phyloP scores from a whole-genome alignment of 805 yeast species.

The Cyberlindnera mycetangii region DNA sequence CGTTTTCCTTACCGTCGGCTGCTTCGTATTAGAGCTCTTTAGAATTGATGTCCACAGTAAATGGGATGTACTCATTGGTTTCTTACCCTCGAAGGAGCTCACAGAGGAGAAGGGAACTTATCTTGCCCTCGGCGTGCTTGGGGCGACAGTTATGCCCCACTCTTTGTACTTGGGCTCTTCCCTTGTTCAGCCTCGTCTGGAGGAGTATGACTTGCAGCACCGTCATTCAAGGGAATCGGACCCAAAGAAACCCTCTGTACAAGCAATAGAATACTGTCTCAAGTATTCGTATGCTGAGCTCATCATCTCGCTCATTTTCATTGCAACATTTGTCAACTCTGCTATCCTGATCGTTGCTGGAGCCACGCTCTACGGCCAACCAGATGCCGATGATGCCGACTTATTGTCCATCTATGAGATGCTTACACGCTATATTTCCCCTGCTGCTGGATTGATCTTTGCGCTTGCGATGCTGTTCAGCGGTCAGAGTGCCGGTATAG shows the following conservation, averaged over 20 bases:
- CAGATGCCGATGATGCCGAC: conserved; percentile 75
- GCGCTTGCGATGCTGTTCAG: conserved; percentile 85
- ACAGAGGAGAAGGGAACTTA: conserved; percentile 67
- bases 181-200: conserved; percentile 78
- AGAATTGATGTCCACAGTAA: conserved; percentile 55
- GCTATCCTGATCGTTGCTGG: conserved; percentile 92
- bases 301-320: conserved; percentile 75
- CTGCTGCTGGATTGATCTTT: conserved; percentile 84
- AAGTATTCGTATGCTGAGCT: conserved; percentile 79
- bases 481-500: conserved; percentile 95
- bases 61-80: conserved; percentile 57
- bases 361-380: conserved; percentile 67
- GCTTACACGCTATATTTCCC: conserved; percentile 66
- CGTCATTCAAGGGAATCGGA: conserved; percentile 38
- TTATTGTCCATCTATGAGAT: conserved; percentile 75
- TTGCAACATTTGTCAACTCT: conserved; percentile 89
- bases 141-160: conserved; percentile 97
- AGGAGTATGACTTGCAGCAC: conserved; percentile 64
- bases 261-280: conserved; percentile 78
- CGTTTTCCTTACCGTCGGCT: conserved; percentile 70
- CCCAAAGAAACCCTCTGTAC: conserved; percentile 66
- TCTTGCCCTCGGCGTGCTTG: conserved; percentile 77
- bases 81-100: conserved; percentile 62
- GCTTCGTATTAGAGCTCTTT: conserved; percentile 69
- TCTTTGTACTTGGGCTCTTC: conserved; percentile 83